These are phyloP conservation scores for Aspergillus glaucus DNA, from an alignment of 2,329 filamentous ascomycete species.

Conservation along the genomic window DNA sequence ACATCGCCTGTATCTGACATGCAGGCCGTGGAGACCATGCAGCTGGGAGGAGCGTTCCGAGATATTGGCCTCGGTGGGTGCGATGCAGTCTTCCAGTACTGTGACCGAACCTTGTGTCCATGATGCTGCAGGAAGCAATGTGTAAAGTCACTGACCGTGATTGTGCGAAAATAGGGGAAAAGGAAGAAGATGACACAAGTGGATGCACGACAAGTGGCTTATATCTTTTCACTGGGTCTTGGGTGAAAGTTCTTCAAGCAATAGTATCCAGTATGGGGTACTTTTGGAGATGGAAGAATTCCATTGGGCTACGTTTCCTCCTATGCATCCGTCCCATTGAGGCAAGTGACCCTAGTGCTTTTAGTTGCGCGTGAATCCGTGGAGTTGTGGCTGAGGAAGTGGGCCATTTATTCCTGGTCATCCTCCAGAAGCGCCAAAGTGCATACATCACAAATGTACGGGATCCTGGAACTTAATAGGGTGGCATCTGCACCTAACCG, in stretches of 20 bases:
- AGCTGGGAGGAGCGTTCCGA: neutral
- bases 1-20: constrained; percentile 23
- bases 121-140: neutral
- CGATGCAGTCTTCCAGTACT: neutral
- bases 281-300: constrained; percentile 8
- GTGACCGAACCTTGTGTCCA: neutral
- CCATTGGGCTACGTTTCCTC: constrained; percentile 15
- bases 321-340: constrained; percentile 7
- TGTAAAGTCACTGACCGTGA: no score
- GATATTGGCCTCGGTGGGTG: constrained; percentile 7
- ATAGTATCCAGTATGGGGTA: neutral
- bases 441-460: constrained; percentile 11
- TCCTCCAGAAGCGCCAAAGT: constrained; percentile 6
- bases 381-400: neutral
- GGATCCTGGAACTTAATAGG: constrained; percentile 14
- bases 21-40: constrained; percentile 13
- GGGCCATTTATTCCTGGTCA: neutral
- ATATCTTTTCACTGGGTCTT: neutral
- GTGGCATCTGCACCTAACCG: constrained; percentile 17
- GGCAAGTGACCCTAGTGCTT: neutral
- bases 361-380: neutral
- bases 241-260: neutral
- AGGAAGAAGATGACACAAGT: neutral
- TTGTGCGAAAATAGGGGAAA: neutral
- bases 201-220: neutral